Percentiles rank a stretch among this genome's conserved stretches.
Evolutionary conservation across 169 alveolate species (phyloP).

Genomic region (Nephromyces sp.): DNA sequence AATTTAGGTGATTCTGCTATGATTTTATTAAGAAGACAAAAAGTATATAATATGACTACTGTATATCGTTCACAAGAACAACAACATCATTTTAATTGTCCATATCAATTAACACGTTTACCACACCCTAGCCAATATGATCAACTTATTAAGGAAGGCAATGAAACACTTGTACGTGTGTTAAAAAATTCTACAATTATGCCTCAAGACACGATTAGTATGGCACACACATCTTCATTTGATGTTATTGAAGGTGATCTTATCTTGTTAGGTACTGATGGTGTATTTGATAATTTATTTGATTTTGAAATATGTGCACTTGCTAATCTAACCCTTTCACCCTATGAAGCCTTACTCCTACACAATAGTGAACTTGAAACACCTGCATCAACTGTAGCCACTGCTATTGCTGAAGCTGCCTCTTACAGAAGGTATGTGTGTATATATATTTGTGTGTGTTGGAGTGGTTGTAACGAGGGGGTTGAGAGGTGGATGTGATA

Average conservation of each 20-base stretch:
- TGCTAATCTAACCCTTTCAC: slow-evolving; percentile 42
- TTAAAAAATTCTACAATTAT: slow-evolving; percentile 27
- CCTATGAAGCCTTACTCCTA: slow-evolving; percentile 42
- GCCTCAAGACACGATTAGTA: slow-evolving; percentile 49
- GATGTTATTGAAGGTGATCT: slow-evolving; percentile 37
- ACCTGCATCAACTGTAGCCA: slow-evolving; percentile 32
- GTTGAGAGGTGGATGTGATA: too few species aligned
- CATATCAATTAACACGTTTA: slow-evolving; percentile 55
- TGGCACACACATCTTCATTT: slow-evolving; percentile 24
- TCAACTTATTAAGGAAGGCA: slow-evolving; percentile 37
- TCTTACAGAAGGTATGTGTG: slow-evolving; percentile 24
- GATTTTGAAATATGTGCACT: slow-evolving; percentile 49
- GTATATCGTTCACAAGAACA: slow-evolving; percentile 44
- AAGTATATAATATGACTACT: slow-evolving; percentile 11
- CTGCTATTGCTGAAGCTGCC: slow-evolving; percentile 52
- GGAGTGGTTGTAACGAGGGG: too few species aligned
- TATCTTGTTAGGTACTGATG: slow-evolving; percentile 49
- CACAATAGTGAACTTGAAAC: slow-evolving; percentile 19
- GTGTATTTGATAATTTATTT: slow-evolving; percentile 48
- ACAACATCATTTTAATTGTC: slow-evolving; percentile 66
- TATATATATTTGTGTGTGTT: too few species aligned
- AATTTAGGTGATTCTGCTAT: slow-evolving; percentile 48
- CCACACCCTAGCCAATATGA: slow-evolving; percentile 46
- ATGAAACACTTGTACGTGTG: slow-evolving; percentile 32
- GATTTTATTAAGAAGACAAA: slow-evolving; percentile 42